These are phyloP conservation scores for Houttuynia cordata DNA, from an alignment of 164 flowering plant species.

Conservation along the genomic window DNA sequence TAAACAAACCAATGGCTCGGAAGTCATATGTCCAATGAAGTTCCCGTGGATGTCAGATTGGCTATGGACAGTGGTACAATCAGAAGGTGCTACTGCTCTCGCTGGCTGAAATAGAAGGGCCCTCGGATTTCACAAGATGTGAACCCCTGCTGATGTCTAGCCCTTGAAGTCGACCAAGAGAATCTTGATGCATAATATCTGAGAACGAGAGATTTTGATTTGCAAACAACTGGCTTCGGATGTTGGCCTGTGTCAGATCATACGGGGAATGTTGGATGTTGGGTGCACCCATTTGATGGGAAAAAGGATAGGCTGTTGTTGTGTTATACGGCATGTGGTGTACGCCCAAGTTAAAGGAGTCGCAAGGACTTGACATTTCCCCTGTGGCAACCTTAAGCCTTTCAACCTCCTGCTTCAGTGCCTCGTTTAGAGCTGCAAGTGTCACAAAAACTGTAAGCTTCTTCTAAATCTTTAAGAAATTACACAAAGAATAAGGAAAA, in stretches of 20 bases:
- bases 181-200: slow-evolving; percentile 58
- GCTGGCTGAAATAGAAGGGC: slow-evolving; percentile 65
- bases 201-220: slow-evolving; percentile 28
- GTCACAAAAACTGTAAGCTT: neutral
- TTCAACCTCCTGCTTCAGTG: slow-evolving; percentile 78
- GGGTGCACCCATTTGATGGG: slow-evolving; percentile 31
- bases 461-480: no score
- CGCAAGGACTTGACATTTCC: slow-evolving; percentile 35
- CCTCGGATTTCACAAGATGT: slow-evolving; percentile 62
- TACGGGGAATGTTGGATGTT: slow-evolving; percentile 39
- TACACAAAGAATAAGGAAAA: no score
- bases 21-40: neutral
- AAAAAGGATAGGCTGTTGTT: slow-evolving; percentile 36
- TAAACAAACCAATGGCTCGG: neutral
- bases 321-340: slow-evolving; percentile 38
- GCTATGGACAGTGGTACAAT: slow-evolving; percentile 48
- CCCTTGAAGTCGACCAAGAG: slow-evolving; percentile 74
- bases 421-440: slow-evolving; percentile 62
- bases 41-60: slow-evolving; percentile 21
- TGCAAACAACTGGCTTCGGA: slow-evolving; percentile 25
- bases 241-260: slow-evolving; percentile 36
- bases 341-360: slow-evolving; percentile 51
- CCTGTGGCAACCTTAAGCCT: slow-evolving; percentile 74
- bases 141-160: slow-evolving; percentile 66
- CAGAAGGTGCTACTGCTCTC: slow-evolving; percentile 69